phyloP scores from a whole-genome alignment of 2,329 filamentous ascomycete species.

The Exophiala sp. region DNA sequence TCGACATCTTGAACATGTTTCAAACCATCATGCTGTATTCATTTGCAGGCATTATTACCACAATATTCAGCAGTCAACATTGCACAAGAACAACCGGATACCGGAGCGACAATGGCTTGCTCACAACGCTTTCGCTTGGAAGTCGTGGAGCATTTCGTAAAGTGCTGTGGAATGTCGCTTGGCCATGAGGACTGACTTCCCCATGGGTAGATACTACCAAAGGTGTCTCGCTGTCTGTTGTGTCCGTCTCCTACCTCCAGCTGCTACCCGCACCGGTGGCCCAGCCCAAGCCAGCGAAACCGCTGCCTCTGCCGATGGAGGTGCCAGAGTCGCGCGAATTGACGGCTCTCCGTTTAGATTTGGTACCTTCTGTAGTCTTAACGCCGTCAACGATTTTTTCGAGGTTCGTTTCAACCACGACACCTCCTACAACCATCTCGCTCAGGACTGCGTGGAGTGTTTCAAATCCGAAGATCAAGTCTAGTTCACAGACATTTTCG shows the following conservation, averaged over 20 bases:
- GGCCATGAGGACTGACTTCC: no score
- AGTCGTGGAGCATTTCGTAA: no score
- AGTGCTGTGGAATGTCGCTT: no score
- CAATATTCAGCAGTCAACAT: no score
- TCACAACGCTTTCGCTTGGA: no score
- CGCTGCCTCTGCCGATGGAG: slow-evolving; percentile 24
- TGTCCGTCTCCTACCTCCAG: slow-evolving; percentile 19
- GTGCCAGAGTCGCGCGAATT: slow-evolving; percentile 36
- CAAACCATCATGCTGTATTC: not conserved
- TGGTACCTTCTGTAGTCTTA: slow-evolving; percentile 50
- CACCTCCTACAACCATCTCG: slow-evolving; percentile 32
- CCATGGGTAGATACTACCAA: not conserved
- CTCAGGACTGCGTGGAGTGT: slow-evolving; percentile 68
- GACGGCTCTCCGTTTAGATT: slow-evolving; percentile 41
- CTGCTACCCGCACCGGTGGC: slow-evolving; percentile 26
- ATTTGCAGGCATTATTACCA: no score
- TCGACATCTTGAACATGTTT: not conserved
- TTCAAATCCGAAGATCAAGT: slow-evolving; percentile 99
- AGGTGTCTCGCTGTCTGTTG: not conserved
- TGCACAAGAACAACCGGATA: no score
- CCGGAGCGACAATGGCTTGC: no score
- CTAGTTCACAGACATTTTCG: slow-evolving; percentile 96
- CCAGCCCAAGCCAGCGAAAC: slow-evolving; percentile 27
- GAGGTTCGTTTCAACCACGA: slow-evolving; percentile 43
- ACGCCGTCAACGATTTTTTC: slow-evolving; percentile 73